These are phyloP conservation scores for Imleria badia DNA, from an alignment of 768 basidiomycete genomes.

Conservation along the genomic window DNA sequence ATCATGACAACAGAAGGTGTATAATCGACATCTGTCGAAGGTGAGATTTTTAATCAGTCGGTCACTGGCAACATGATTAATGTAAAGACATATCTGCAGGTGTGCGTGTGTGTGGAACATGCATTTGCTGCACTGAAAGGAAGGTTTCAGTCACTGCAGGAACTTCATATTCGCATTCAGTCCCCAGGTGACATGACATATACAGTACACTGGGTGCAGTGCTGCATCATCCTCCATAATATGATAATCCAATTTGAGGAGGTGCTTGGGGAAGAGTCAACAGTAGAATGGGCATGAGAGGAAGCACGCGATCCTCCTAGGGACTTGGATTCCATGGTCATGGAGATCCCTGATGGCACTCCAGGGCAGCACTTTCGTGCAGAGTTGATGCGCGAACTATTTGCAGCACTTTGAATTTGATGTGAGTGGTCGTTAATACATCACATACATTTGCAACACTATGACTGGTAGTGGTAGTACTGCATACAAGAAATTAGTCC, in stretches of 20 bases:
- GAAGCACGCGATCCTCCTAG: background rate
- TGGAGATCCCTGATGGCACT: background rate
- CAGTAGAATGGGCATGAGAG: background rate
- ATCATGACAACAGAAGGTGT: background rate
- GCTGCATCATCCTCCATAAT: constrained; percentile 12
- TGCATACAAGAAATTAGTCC: too few species aligned
- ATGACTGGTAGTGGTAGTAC: too few species aligned
- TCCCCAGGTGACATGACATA: background rate
- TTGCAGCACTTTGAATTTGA: too few species aligned
- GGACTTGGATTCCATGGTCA: too few species aligned
- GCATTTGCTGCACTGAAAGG: constrained; percentile 6
- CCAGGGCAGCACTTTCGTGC: background rate
- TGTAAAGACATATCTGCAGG: too few species aligned
- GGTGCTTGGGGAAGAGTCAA: background rate
- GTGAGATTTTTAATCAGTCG: too few species aligned
- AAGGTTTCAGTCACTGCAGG: constrained; percentile 4
- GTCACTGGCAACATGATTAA: too few species aligned
- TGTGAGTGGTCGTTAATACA: too few species aligned
- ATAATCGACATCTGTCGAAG: constrained; percentile 7
- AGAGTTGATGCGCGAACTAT: background rate
- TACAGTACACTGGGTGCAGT: constrained; percentile 2
- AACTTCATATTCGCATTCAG: background rate
- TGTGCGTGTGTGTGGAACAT: constrained; percentile 1
- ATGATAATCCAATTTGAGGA: constrained; percentile 13
- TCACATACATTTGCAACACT: too few species aligned